Conservation (phyloP, 352 stramenopile genomes). For the Pythium aristosporum region DNA sequence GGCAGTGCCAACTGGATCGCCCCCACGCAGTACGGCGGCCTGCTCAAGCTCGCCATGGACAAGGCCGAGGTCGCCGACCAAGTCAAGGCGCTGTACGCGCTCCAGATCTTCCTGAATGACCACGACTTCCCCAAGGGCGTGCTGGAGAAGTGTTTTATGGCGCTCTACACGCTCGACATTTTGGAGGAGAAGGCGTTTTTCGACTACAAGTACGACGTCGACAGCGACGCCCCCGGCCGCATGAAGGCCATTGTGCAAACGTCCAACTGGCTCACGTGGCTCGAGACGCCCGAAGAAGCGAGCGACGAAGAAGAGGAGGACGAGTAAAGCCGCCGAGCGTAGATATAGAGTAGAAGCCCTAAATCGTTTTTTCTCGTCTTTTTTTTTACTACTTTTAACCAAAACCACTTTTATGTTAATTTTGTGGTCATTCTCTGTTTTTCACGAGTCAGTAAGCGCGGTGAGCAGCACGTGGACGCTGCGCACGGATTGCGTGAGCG, state of each 20-base stretch:
- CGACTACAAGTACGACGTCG: conserved; percentile 87
- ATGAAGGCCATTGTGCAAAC: conserved; percentile 87
- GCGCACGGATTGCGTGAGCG: conserved; percentile 53
- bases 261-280: conserved; percentile 78
- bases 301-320: conserved; percentile 64
- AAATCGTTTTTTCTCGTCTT: conserved; percentile 1
- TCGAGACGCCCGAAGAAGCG: conserved; percentile 73
- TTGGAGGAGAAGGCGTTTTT: conserved; percentile 79
- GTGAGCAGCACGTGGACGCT: conserved; percentile 52
- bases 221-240: conserved; percentile 61
- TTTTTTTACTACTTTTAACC: background rate
- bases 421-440: background rate
- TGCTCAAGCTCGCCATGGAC: conserved; percentile 58
- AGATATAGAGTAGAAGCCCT: conserved; percentile 23
- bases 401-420: background rate
- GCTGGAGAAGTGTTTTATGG: conserved; percentile 86
- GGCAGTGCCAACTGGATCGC: conserved; percentile 80
- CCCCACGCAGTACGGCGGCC: conserved; percentile 52
- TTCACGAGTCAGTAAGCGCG: background rate
- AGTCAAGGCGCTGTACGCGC: conserved; percentile 68
- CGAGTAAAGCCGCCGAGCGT: conserved; percentile 40
- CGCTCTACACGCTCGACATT: conserved; percentile 80
- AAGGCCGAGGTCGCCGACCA: conserved; percentile 58
- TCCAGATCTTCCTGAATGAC: conserved; percentile 74
- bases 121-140: conserved; percentile 78